These are phyloP conservation scores for Epichloe brachyelytri DNA, from an alignment of 2,329 filamentous ascomycete genomes.

Conservation along the genomic window DNA sequence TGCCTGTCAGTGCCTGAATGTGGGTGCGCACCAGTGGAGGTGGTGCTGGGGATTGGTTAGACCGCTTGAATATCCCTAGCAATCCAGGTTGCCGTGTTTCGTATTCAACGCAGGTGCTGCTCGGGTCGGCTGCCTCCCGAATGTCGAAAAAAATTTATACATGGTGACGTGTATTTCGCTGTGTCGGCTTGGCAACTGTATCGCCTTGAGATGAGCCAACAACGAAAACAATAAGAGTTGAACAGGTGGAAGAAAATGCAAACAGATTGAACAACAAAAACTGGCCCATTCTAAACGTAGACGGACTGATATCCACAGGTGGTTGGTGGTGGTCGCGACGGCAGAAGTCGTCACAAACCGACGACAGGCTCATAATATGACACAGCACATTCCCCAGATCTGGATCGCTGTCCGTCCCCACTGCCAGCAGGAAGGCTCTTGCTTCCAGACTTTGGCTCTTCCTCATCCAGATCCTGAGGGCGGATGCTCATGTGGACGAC, in stretches of 20 bases:
- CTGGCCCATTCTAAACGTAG: neutral
- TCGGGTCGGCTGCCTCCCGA: neutral
- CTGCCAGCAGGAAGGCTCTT: constrained; percentile 28
- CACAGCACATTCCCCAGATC: constrained; percentile 33
- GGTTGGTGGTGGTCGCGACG: neutral
- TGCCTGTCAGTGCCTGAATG: neutral
- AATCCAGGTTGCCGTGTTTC: neutral
- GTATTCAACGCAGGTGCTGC: neutral
- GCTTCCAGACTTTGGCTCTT: constrained; percentile 58
- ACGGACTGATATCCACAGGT: neutral
- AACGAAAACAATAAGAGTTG: neutral
- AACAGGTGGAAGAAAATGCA: neutral
- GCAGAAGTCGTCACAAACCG: neutral
- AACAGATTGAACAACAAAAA: neutral
- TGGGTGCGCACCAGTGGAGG: neutral
- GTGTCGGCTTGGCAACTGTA: neutral
- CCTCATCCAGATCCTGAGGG: constrained; percentile 74
- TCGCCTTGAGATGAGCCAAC: neutral
- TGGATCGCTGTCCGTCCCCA: constrained; percentile 27
- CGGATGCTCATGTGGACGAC: constrained; percentile 93
- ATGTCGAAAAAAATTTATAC: constrained; percentile 1
- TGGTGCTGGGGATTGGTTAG: neutral
- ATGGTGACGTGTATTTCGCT: neutral
- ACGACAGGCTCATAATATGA: constrained; percentile 31
- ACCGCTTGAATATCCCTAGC: neutral